These are phyloP conservation scores for Parmales sp. DNA, from an alignment of 108 stramenopile genomes.

Conservation along the genomic window DNA sequence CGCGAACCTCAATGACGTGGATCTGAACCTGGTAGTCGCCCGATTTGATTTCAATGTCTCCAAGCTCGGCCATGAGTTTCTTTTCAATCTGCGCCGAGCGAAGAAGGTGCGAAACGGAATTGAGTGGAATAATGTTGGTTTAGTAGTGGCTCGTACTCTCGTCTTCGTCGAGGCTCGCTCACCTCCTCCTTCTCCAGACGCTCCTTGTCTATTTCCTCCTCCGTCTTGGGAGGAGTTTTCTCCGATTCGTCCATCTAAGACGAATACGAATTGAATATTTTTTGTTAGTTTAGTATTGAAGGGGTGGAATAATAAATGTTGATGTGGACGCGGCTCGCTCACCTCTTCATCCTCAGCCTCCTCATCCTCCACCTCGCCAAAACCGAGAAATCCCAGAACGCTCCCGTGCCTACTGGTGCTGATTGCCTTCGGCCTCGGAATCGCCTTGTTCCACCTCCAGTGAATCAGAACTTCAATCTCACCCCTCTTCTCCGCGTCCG, in stretches of 20 bases:
- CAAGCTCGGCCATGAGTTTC: constrained; percentile 10
- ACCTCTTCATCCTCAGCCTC: not conserved
- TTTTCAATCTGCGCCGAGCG: constrained; percentile 7
- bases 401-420: not conserved
- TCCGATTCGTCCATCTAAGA: not conserved
- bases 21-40: constrained; percentile 51
- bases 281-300: no score
- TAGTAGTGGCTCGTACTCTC: not conserved
- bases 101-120: no score
- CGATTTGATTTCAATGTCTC: constrained; percentile 18
- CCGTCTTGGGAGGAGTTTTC: not conserved
- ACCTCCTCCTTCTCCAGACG: not conserved
- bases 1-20: constrained; percentile 45
- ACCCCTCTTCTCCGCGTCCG: not conserved
- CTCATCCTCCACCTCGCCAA: not conserved
- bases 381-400: not conserved
- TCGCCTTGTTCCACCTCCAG: not conserved
- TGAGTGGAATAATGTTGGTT: not conserved
- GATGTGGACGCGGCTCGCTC: not conserved
- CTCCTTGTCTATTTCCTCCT: constrained; percentile 1
- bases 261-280: no score
- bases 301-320: no score
- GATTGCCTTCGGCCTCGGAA: not conserved
- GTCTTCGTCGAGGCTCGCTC: not conserved
- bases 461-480: not conserved